These are phyloP conservation scores for Clitopilus passeckerianus DNA, from an alignment of 768 basidiomycete species.

Conservation along the genomic window DNA sequence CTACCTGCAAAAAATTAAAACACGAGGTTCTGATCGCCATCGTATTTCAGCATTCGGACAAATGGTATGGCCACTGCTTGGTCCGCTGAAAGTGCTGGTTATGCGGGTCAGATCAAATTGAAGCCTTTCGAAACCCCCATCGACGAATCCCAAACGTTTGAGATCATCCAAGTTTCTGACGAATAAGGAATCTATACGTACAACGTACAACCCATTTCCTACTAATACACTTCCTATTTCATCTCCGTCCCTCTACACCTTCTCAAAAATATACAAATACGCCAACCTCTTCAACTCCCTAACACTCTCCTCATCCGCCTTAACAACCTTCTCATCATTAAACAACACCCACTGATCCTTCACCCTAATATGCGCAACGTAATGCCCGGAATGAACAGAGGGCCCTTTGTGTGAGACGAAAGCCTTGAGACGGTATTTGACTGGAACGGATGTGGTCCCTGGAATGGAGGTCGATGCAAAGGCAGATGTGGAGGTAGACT, in stretches of 20 bases:
- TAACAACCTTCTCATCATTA: constrained; percentile 95
- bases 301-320: constrained; percentile 80
- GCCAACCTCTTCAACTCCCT: constrained; percentile 77
- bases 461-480: constrained; percentile 18
- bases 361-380: constrained; percentile 73
- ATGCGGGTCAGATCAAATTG: too few relatives aligned
- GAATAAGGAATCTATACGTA: too few relatives aligned
- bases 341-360: constrained; percentile 82
- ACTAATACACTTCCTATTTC: too few relatives aligned
- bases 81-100: too few relatives aligned
- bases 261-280: constrained; percentile 93
- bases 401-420: constrained; percentile 98
- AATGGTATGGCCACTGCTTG: too few relatives aligned
- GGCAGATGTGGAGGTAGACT: constrained; percentile 13
- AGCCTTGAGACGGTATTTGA: constrained; percentile 76
- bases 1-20: too few relatives aligned
- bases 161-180: too few relatives aligned
- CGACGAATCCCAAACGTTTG: too few relatives aligned
- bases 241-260: constrained; percentile 22
- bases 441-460: constrained; percentile 65
- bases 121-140: too few relatives aligned
- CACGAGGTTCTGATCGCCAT: too few relatives aligned
- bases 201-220: too few relatives aligned
- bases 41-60: too few relatives aligned
- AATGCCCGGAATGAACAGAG: constrained; percentile 92